Evolutionary conservation across 192 early-diverging fungal species (phyloP), one percentile per base, ranked within the genome.

Genomic region (Rhizophagus sp.): DNA sequence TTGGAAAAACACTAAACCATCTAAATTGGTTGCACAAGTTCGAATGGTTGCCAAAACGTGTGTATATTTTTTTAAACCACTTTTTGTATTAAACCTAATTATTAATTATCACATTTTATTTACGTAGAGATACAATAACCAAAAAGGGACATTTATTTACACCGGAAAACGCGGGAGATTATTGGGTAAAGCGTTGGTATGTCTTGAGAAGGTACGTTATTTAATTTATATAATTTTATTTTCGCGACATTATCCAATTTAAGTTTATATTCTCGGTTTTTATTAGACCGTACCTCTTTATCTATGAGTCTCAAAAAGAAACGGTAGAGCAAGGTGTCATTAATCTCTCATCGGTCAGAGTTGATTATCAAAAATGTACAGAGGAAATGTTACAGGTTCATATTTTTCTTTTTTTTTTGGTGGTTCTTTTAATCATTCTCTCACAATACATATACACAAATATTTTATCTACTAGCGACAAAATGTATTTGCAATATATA

Each of bases 141-240:
- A 89, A 88, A 73, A 83, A 80, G 34, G 90, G 90, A 11, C 88
- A 89, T 79, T 52, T 91, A 10, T 76, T 79, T 68, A 87, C 85
- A 69, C 90, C 88, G n/a, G 88, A 90, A 69, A 81, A 86, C 65
- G 84, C 88, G 17, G 87, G 88, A 67, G 88, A 93, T 67, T 80
- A 81, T 22, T 97, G 96, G 96, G 83, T 88, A 1, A 89, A 90
- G 64, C 86, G 92, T 8, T 96, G 93, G 93, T 91, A 94, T 85
- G 94, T 96, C 47, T 84, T 94, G 73, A 85, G 92, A 62, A 88
- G 91, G 81, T 87, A 85, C 73, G 73, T 73, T 73, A 24, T 63
- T 39, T 13, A 25, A 36, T 63, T 75, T 30, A 57, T 27, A 62
- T 62, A 33, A 74, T 50, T 2, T 25, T 13, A 61, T 75, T 33